Conservation (phyloP, 2,329 filamentous ascomycete species). For the Polytolypa hystricis region DNA sequence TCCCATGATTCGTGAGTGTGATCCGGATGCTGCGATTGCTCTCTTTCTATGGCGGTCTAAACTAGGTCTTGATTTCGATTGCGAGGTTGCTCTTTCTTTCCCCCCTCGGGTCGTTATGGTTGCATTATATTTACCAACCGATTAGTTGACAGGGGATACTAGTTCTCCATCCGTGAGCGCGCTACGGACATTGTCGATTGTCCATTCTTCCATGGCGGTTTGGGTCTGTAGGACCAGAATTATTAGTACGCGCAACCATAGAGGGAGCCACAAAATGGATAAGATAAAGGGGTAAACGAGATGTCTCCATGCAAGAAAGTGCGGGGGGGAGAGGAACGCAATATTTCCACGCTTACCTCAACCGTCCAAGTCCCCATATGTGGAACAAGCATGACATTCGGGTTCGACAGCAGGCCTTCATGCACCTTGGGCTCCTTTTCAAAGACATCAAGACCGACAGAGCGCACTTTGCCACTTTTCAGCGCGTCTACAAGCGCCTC, state of each 20-base stretch:
- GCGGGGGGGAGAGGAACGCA: too few relatives aligned
- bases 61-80: too few relatives aligned
- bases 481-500: slow-evolving; percentile 65
- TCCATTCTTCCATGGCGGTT: slow-evolving; percentile 60
- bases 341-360: slow-evolving; percentile 43
- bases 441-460: slow-evolving; percentile 68
- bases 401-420: slow-evolving; percentile 58
- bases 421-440: slow-evolving; percentile 72
- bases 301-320: too few relatives aligned
- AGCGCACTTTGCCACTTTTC: slow-evolving; percentile 56
- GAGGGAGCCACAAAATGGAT: too few relatives aligned
- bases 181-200: slow-evolving; percentile 56
- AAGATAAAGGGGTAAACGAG: too few relatives aligned
- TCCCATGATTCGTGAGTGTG: too few relatives aligned
- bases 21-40: too few relatives aligned
- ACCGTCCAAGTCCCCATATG: slow-evolving; percentile 80
- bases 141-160: slow-evolving; percentile 59
- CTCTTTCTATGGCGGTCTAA: too few relatives aligned
- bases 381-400: slow-evolving; percentile 62
- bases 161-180: slow-evolving; percentile 53
- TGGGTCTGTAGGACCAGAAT: slow-evolving; percentile 42
- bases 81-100: too few relatives aligned
- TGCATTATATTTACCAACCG: too few relatives aligned
- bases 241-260: too few relatives aligned
- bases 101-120: too few relatives aligned